Conservation (phyloP, 2,329 filamentous ascomycete genomes). For the Sarocladium kiliense region DNA sequence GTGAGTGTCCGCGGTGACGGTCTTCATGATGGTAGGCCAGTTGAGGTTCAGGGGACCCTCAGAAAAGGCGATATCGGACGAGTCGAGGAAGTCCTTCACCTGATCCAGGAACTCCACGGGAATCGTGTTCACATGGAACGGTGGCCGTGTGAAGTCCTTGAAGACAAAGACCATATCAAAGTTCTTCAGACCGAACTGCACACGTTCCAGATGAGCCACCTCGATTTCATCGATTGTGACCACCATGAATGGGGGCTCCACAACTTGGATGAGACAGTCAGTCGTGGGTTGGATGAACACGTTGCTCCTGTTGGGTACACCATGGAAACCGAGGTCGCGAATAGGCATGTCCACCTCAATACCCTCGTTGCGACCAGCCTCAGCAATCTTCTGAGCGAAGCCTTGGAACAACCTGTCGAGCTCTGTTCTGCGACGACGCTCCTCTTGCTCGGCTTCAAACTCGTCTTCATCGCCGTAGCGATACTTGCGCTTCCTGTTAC, state of each 20-base stretch:
- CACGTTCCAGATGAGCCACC: slow-evolving; percentile 90
- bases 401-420: slow-evolving; percentile 93
- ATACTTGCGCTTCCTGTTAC: slow-evolving; percentile 96
- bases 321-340: slow-evolving; percentile 92
- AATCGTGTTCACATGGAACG: slow-evolving; percentile 95
- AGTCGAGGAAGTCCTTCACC: slow-evolving; percentile 97
- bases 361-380: slow-evolving; percentile 85
- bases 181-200: slow-evolving; percentile 95
- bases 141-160: slow-evolving; percentile 90
- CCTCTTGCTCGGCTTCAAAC: slow-evolving; percentile 97
- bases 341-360: slow-evolving; percentile 96
- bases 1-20: slow-evolving; percentile 87
- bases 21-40: slow-evolving; percentile 99
- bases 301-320: slow-evolving; percentile 92
- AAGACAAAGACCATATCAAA: slow-evolving; percentile 98
- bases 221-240: slow-evolving; percentile 95
- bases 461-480: slow-evolving; percentile 97
- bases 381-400: slow-evolving; percentile 96
- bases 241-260: slow-evolving; percentile 94
- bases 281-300: slow-evolving; percentile 95
- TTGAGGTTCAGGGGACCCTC: slow-evolving; percentile 97
- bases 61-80: slow-evolving; percentile 86
- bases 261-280: slow-evolving; percentile 93
- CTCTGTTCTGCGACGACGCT: slow-evolving; percentile 82
- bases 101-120: slow-evolving; percentile 91